Base-by-base conservation (phyloP, 148 eudicot species). In the Camellia sinensis region DNA sequence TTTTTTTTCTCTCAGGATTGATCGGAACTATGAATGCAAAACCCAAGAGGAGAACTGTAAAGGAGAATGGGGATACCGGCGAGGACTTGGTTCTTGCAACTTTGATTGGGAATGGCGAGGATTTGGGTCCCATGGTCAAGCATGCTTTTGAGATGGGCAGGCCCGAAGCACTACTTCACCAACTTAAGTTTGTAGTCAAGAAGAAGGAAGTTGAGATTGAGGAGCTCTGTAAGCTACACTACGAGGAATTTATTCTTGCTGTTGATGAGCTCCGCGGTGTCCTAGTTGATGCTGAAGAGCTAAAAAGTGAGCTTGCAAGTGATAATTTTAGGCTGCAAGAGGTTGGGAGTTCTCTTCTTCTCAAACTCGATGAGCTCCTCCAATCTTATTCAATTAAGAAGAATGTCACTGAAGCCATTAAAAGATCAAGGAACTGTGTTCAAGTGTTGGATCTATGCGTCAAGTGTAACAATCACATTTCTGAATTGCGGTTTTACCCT, bases 181-280 rank as follows among this genome's bases (percentile, higher is more conserved):
- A 93, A 86, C 92, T 93, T 11, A 92, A 86, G 81, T 62, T 84
- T 79, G 89, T 91, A 67, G 90, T 89, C 9, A 93, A 87, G 80
- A 96, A 91, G 89, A 93, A 96, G 86, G 98, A 96, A 84, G 89
- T 88, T 22, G 99, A 96, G 77, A 96, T 96, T 1, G 97, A 93
- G 91, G 99, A 96, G 77, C 86, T 96, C 4, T 96, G 99, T 80
- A 89, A 91, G 83, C 91, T 93, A 74, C 97, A 96, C 64, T 93
- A 93, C 74, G 97, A 93, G 76, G 99, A 92, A 57, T 96, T 92
- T 74, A 93, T 93, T 73, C 75, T 83, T 19, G 99, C 97, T 0
- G 99, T 92, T 62, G 99, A 96, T 81, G 99, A 96, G 85, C 93
- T 96, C 40, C 93, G 97, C 62, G 97, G 99, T 7, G 99, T 96